A percentile compares a stretch with the other conserved stretches of the same genome.
Evolutionary conservation across 345 rosid genomes (phyloP).

Genomic region (Noccaea caerulescens): DNA sequence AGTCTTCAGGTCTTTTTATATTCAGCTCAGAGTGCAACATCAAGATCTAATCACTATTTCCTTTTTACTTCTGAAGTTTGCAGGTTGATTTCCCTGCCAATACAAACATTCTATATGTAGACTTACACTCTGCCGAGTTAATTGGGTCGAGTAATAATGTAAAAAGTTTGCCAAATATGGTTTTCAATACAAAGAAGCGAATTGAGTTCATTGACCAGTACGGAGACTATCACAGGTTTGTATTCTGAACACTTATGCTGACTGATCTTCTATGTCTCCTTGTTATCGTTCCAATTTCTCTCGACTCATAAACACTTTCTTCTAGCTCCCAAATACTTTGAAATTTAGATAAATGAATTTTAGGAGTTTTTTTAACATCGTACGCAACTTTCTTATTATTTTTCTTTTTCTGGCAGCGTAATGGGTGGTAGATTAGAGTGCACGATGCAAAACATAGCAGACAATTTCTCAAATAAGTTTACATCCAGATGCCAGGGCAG

Average conservation of each 20-base stretch:
- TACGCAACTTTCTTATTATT: conserved; percentile 23
- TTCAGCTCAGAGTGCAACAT: conserved; percentile 18
- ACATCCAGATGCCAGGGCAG: conserved; percentile 64
- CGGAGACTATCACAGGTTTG: conserved; percentile 75
- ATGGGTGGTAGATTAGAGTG: conserved; percentile 94
- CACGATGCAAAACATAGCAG: conserved; percentile 98
- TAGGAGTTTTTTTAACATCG: conserved; percentile 1
- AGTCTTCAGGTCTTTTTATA: not conserved
- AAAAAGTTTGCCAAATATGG: conserved; percentile 85
- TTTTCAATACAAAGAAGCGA: conserved; percentile 74
- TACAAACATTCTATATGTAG: conserved; percentile 88
- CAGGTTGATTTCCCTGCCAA: conserved; percentile 87
- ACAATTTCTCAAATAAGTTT: conserved; percentile 69
- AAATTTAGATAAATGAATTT: conserved; percentile 12
- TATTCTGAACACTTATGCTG: conserved; percentile 29
- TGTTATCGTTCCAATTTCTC: conserved; percentile 10
- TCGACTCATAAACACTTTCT: not conserved
- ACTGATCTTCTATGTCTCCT: conserved; percentile 5
- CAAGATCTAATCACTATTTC: conserved; percentile 6
- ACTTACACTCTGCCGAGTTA: conserved; percentile 66
- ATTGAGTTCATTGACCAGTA: conserved; percentile 61
- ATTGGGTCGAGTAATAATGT: conserved; percentile 65
- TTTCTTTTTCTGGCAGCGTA: conserved; percentile 52
- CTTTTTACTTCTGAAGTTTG: conserved; percentile 55
- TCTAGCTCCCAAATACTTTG: conserved; percentile 1